Conservation (phyloP, 192 early-diverging fungal genomes). For the Borealophlyctis nickersoniae region DNA sequence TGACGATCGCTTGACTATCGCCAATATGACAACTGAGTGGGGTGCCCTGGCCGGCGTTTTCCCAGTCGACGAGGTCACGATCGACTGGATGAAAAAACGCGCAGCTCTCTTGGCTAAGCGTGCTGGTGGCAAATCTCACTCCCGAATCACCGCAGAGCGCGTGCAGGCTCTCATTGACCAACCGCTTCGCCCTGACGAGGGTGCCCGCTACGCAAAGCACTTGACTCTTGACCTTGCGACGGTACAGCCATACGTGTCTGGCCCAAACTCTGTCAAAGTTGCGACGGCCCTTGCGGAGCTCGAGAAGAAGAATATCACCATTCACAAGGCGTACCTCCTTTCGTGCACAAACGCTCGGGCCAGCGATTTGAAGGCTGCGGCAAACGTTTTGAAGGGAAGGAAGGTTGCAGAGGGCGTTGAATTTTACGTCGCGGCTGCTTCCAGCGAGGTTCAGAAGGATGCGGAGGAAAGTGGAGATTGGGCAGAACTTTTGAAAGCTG, state of each 20-base stretch:
- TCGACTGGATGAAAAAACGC: conserved; percentile 69
- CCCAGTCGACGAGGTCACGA: conserved; percentile 79
- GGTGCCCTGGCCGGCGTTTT: conserved; percentile 97
- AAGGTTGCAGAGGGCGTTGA: conserved; percentile 78
- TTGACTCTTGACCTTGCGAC: conserved; percentile 85
- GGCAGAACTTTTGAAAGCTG: conserved; percentile 80
- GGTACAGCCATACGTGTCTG: conserved; percentile 83
- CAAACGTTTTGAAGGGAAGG: conserved; percentile 56
- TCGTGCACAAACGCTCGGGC: conserved; percentile 95
- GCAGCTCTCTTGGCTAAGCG: conserved; percentile 39
- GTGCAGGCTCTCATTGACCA: conserved; percentile 27
- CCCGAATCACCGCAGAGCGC: conserved; percentile 40
- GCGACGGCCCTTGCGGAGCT: conserved; percentile 76
- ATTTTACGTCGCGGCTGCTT: conserved; percentile 95
- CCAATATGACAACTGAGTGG: conserved; percentile 99
- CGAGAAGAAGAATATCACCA: conserved; percentile 68
- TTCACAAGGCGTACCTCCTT: conserved; percentile 96
- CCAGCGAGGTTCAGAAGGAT: conserved; percentile 85
- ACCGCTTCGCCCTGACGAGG: conserved; percentile 34
- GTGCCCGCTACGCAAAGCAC: conserved; percentile 78
- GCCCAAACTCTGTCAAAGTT: conserved; percentile 95
- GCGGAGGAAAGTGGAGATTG: conserved; percentile 83
- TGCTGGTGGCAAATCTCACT: conserved; percentile 29
- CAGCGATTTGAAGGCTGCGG: conserved; percentile 84
- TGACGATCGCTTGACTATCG: conserved; percentile 91